Base-by-base conservation (phyloP, 805 yeast species). In the Yamadazyma phyllophila region DNA sequence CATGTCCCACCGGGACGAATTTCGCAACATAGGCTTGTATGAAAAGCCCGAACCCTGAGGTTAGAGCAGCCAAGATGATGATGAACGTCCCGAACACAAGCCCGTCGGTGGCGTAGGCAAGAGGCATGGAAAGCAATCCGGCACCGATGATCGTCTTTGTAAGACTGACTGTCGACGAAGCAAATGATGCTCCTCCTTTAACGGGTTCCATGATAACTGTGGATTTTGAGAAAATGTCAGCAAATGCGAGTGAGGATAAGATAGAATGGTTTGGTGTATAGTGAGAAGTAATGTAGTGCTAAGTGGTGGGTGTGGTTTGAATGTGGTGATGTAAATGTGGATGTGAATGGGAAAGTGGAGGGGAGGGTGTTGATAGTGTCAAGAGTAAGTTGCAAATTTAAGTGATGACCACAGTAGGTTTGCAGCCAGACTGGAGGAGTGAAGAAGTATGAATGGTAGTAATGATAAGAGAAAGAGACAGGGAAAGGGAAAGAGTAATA, bases 121-220 rank as follows among this genome's bases (percentile, higher is more conserved):
- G 81, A 0, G 94, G 91, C 67, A 86, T 78, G 11, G 91, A 88
- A 17, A 86, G 71, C 35, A 85, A 69, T 1, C 95, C 95, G 0
- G 94, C 89, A 6, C 95, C 95, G 10, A 87, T 75, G 45, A 87
- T 84, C 20, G 94, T 86, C 66, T 87, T 87, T 44, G 83, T 76
- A 32, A 88, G 69, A 62, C 83, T 85, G 43, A 85, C 70, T 13
- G 80, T 67, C 2, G 92, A 84, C 1, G 91, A 83, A 1, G 58
- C 49, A 20, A 74, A 66, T 10, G 84, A 71, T 2, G 88, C 86
- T 12, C 47, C 47, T 29, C 46, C 46, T 13, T 11, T 33, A 11
- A 36, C 31, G 5, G 41, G 15, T 39, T 41, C 48, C 52, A 45
- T 44, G 7, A 26, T 35, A n/a, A n/a, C n/a, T 17, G 30, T 20